Percentiles rank a stretch among this genome's conserved stretches.
These are phyloP conservation scores for Eucalyptus pauciflora DNA, from an alignment of 345 rosid genomes.

Conservation along the genomic window DNA sequence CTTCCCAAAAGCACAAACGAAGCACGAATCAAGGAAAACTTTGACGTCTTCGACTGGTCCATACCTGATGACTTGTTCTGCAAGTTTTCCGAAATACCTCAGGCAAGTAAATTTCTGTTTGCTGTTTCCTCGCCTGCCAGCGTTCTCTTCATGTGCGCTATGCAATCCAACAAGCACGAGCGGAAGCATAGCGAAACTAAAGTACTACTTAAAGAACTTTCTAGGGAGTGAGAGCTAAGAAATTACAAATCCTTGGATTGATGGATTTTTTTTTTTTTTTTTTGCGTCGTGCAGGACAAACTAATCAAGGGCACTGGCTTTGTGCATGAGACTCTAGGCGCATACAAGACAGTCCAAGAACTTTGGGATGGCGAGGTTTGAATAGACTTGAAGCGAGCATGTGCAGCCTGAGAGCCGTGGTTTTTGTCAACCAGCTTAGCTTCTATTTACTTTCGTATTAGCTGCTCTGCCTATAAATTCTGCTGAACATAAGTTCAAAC, in stretches of 20 bases:
- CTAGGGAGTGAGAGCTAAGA: background rate
- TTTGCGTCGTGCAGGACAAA: constrained; percentile 36
- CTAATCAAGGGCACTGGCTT: constrained; percentile 39
- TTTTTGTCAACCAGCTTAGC: background rate
- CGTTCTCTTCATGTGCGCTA: background rate
- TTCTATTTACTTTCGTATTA: background rate
- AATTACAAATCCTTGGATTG: background rate
- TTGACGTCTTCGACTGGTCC: constrained; percentile 63
- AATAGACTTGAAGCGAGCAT: background rate
- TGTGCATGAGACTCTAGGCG: constrained; percentile 43
- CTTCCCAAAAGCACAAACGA: constrained; percentile 77
- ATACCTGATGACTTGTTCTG: constrained; percentile 60
- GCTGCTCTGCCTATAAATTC: background rate
- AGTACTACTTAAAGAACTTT: background rate
- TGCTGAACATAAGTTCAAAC: background rate
- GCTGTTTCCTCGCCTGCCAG: background rate
- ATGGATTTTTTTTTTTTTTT: background rate
- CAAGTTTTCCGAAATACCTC: constrained; percentile 57
- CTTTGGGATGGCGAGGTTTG: constrained; percentile 88
- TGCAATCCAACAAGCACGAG: background rate
- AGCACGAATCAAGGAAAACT: constrained; percentile 40
- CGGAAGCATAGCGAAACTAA: background rate
- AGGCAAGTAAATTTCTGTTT: constrained; percentile 13
- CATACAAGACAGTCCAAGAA: constrained; percentile 50
- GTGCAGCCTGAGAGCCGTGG: background rate